Evolutionary conservation across 192 early-diverging fungal genomes (phyloP).

Genomic region (Mortierella hygrophila): DNA sequence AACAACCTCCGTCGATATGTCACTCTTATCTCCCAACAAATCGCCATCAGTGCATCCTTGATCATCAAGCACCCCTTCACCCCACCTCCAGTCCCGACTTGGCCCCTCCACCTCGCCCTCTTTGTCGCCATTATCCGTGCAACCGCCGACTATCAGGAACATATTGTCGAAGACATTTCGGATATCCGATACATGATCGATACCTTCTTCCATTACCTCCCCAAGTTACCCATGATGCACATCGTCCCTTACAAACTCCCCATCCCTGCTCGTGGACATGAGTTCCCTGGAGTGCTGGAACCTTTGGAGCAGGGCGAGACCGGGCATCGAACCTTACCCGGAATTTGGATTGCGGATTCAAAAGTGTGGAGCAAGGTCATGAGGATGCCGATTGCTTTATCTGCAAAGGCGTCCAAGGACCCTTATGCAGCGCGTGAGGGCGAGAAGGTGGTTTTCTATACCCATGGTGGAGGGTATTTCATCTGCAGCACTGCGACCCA

Average conservation of each 20-base stretch:
- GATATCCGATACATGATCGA: constrained; percentile 37
- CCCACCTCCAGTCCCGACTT: constrained; percentile 33
- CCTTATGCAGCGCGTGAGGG: constrained; percentile 45
- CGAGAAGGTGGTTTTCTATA: constrained; percentile 67
- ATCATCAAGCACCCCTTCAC: constrained; percentile 45
- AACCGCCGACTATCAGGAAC: constrained; percentile 30
- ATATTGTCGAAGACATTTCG: constrained; percentile 38
- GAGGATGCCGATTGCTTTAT: constrained; percentile 21
- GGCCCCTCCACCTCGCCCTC: constrained; percentile 43
- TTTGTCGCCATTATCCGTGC: constrained; percentile 30
- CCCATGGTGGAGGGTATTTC: constrained; percentile 85
- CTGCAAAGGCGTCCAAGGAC: constrained; percentile 26
- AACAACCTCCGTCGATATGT: constrained; percentile 41
- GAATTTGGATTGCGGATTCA: constrained; percentile 40
- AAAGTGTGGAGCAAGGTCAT: constrained; percentile 34
- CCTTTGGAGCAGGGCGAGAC: constrained; percentile 21
- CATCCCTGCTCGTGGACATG: constrained; percentile 22
- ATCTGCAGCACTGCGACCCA: constrained; percentile 60
- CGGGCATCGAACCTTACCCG: constrained; percentile 21
- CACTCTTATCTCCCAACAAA: constrained; percentile 20
- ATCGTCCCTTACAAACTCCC: constrained; percentile 27
- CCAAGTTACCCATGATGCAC: constrained; percentile 43
- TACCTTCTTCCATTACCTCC: constrained; percentile 44
- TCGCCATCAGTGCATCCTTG: constrained; percentile 32
- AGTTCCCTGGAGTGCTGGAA: constrained; percentile 18